A percentile compares a stretch with the other conserved stretches of the same genome.
Evolutionary conservation across 2,329 filamentous ascomycete species (phyloP).

Genomic region (Lasiodiplodia citricola): DNA sequence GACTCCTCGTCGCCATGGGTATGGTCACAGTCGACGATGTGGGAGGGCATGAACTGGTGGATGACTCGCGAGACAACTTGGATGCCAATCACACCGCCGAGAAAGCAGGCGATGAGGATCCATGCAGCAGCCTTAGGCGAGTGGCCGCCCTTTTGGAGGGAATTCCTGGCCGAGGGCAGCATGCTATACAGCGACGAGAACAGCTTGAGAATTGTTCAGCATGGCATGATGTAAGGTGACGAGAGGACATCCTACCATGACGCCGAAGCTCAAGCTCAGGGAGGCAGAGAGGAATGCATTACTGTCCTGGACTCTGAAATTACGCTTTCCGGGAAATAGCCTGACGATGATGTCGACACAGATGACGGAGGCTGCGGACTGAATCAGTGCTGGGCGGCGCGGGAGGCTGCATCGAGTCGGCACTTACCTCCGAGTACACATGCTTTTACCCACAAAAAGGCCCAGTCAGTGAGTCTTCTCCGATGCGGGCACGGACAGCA

Average conservation of each 20-base stretch:
- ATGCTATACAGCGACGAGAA: constrained; percentile 94
- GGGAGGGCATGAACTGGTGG: constrained; percentile 76
- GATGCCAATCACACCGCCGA: constrained; percentile 75
- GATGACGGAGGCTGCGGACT: constrained; percentile 73
- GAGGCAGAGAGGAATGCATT: constrained; percentile 86
- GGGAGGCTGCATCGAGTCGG: constrained; percentile 12
- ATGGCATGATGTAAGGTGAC: constrained; percentile 26
- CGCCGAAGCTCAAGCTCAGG: constrained; percentile 89
- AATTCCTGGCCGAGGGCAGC: constrained; percentile 83
- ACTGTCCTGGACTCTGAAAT: constrained; percentile 89
- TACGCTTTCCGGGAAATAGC: constrained; percentile 71
- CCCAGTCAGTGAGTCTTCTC: constrained; percentile 1
- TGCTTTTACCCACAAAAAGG: constrained; percentile 33
- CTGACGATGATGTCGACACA: constrained; percentile 82
- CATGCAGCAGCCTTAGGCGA: constrained; percentile 70
- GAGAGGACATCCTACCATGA: constrained; percentile 69
- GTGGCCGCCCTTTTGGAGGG: constrained; percentile 73
- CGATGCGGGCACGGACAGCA: constrained; percentile 23
- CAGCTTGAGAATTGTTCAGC: constrained; percentile 60
- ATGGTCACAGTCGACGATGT: constrained; percentile 82
- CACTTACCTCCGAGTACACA: constrained; percentile 45
- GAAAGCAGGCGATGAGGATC: constrained; percentile 71
- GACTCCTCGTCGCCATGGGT: constrained; percentile 62
- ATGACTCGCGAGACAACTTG: constrained; percentile 74
- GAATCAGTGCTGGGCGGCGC: constrained; percentile 21